Base-by-base conservation (phyloP, 116 monocot genomes). In the Thalassia testudinum region DNA sequence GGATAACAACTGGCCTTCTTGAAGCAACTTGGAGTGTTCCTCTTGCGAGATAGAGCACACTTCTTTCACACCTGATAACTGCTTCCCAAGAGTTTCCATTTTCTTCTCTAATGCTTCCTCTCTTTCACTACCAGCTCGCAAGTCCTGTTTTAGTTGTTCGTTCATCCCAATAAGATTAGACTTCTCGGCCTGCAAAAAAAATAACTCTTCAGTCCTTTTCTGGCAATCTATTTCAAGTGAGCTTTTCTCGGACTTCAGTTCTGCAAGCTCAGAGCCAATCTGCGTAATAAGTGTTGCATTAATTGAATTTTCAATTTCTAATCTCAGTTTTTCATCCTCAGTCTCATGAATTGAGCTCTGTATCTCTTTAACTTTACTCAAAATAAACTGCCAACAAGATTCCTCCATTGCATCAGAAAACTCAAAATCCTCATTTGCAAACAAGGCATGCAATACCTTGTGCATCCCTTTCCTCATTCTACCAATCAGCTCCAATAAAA, bases 291-390 rank as follows among this genome's bases (percentile, higher is more conserved):
- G 62, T 20, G 70, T 60, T 28, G 48, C 27, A 27, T 65, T 56
- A 28, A 85, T 58, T 34, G 68, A 70, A 28, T 72, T 77, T 59
- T 85, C 76, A 61, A 73, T n/a, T 57, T 61, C 25, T 26, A 82
- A 23, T 26, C 45, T 57, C 3, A 67, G 69, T 15, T 62, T 75
- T 37, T 75, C 60, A 55, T 74, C 63, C 49, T 86, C 52, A 1
- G 24, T 45, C 16, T 65, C 77, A 14, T 50, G 70, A 60, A 64
- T 27, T 2, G 72, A 66, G 54, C 61, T 60, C 49, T 73, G 50
- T 26, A 83, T 43, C n/a, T 66, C 57, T 21, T 50, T 57, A 19
- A 78, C 65, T 69, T 78, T 65, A 65, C 15, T 13, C 47, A 66
- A 40, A 50, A 80, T 62, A 24, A 24, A 22, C 24, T 69, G 61